Conservation (phyloP, 2,329 filamentous ascomycete species). For the Pseudogymnoascus sp. region DNA sequence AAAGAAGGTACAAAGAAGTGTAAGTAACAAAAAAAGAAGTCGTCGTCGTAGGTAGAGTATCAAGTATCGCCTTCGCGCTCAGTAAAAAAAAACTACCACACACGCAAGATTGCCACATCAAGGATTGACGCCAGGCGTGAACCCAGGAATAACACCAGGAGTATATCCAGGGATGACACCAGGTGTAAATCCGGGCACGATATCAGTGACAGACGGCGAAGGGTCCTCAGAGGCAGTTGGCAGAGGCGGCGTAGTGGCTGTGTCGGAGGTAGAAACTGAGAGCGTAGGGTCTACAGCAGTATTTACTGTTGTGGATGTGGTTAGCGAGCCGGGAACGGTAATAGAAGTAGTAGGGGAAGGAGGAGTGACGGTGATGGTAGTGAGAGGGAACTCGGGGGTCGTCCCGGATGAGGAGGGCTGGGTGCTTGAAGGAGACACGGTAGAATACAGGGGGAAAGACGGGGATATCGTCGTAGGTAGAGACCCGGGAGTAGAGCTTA, state of each 20-base stretch:
- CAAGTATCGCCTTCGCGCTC: not conserved
- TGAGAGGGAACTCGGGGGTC: not conserved
- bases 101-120: not conserved
- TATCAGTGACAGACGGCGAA: not conserved
- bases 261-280: not conserved
- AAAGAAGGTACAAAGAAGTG: not conserved
- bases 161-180: not conserved
- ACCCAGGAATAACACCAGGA: not conserved
- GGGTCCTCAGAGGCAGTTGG: not conserved
- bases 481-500: slow-evolving; percentile 1
- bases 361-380: not conserved
- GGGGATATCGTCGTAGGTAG: not conserved
- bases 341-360: not conserved
- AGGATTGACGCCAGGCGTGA: not conserved
- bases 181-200: not conserved
- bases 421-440: not conserved
- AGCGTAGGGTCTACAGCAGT: not conserved
- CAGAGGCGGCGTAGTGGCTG: not conserved
- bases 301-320: not conserved
- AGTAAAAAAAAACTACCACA: not conserved
- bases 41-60: not conserved
- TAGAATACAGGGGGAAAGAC: not conserved
- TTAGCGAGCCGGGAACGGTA: not conserved
- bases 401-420: not conserved
- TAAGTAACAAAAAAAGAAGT: not conserved